Evolutionary conservation across 345 rosid genomes (phyloP).

Genomic region (Crucihimalaya himalaica): DNA sequence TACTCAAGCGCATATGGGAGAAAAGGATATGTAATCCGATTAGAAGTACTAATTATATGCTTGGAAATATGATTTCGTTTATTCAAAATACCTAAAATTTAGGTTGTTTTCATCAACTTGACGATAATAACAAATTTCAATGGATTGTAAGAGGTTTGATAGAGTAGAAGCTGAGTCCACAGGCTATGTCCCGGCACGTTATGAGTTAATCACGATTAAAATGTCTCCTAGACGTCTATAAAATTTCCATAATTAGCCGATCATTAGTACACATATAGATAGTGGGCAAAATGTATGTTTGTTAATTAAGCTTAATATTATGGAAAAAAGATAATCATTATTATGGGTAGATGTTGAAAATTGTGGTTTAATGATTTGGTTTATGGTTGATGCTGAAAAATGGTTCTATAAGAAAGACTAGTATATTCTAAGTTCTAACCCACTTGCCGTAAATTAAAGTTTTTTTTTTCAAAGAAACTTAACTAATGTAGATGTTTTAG

Average conservation of each 20-base stretch:
- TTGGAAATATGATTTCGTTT: not conserved
- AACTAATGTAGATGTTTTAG: not conserved
- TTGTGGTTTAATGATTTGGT: constrained; percentile 27
- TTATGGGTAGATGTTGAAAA: constrained; percentile 9
- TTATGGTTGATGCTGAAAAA: constrained; percentile 27
- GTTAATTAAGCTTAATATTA: constrained; percentile 5
- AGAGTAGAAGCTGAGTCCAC: not conserved
- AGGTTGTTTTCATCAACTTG: not conserved
- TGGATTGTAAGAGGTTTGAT: not conserved
- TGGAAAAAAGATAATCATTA: not conserved
- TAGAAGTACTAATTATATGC: not conserved
- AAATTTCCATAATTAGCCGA: not conserved
- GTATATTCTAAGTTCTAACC: too few species aligned
- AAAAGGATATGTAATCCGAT: not conserved
- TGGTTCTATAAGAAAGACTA: not conserved
- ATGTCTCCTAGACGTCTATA: not conserved
- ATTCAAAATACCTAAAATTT: not conserved
- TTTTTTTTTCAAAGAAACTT: too few species aligned
- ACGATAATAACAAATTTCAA: not conserved
- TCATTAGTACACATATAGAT: constrained; percentile 1
- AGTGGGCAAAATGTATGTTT: not conserved
- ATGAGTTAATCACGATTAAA: not conserved
- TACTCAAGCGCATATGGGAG: not conserved
- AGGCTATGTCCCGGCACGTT: not conserved
- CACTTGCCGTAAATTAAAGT: not conserved